Percentiles rank a stretch among this genome's conserved stretches.
phyloP scores from a whole-genome alignment of 495 filamentous ascomycete species.

The Neurospora sublineolata region DNA sequence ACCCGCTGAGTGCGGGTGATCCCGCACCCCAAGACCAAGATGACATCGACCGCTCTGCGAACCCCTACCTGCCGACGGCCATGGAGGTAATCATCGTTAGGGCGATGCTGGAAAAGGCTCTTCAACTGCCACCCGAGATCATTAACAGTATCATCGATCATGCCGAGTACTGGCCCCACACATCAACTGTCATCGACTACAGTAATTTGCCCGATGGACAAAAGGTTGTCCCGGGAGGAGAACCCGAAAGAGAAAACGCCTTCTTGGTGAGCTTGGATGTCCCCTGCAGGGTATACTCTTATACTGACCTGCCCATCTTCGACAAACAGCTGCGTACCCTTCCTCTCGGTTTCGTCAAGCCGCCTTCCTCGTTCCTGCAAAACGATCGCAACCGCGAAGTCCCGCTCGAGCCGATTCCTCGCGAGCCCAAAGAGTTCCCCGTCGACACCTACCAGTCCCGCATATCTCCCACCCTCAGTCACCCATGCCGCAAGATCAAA shows the following conservation, averaged over 20 bases:
- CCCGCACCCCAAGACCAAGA: slow-evolving; percentile 8
- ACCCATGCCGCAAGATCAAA: slow-evolving; percentile 46
- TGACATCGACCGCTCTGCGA: slow-evolving; percentile 1
- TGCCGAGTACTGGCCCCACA: slow-evolving; percentile 62
- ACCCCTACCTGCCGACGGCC: slow-evolving; percentile 20
- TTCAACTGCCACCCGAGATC: slow-evolving; percentile 47
- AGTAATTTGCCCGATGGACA: not conserved
- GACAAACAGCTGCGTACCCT: slow-evolving; percentile 27
- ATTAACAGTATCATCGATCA: slow-evolving; percentile 55
- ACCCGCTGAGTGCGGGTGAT: slow-evolving; percentile 5
- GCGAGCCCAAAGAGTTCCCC: slow-evolving; percentile 17
- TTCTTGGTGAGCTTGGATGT: slow-evolving; percentile 23
- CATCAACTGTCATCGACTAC: slow-evolving; percentile 20
- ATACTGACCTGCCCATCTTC: not conserved
- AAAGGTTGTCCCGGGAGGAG: slow-evolving; percentile 8
- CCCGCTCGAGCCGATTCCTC: slow-evolving; percentile 1
- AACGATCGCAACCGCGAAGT: not conserved
- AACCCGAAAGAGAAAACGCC: slow-evolving; percentile 15
- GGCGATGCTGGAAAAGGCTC: slow-evolving; percentile 25
- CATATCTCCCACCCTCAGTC: slow-evolving; percentile 21
- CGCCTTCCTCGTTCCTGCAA: slow-evolving; percentile 9
- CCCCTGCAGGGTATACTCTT: not conserved
- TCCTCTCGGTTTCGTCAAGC: slow-evolving; percentile 28
- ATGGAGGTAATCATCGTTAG: slow-evolving; percentile 37
- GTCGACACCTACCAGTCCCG: slow-evolving; percentile 20